phyloP scores from a whole-genome alignment of 73 alveolate genomes.

The Paramecium tetraurelia region DNA sequence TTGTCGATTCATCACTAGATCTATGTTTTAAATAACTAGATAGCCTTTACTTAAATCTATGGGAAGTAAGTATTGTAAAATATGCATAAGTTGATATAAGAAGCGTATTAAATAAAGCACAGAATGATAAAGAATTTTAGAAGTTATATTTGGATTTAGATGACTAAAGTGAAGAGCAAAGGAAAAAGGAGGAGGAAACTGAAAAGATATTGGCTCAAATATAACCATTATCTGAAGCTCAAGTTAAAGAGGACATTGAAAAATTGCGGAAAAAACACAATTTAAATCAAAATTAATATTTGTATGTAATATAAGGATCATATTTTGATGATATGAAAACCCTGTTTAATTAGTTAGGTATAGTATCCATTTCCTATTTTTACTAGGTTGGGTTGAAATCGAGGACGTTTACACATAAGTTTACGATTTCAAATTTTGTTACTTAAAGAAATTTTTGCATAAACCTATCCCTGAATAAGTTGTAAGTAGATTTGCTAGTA shows the following conservation, averaged over 20 bases:
- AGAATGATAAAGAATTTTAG: slow-evolving; percentile 23
- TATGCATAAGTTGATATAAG: slow-evolving; percentile 44
- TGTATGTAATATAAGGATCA: slow-evolving; percentile 29
- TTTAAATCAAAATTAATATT: slow-evolving; percentile 13
- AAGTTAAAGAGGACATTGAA: neutral
- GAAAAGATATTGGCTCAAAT: slow-evolving; percentile 3
- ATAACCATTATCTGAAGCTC: neutral
- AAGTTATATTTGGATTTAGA: slow-evolving; percentile 57
- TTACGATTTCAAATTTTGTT: slow-evolving; percentile 53
- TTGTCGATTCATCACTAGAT: neutral
- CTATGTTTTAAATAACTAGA: slow-evolving; percentile 24
- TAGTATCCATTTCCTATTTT: neutral
- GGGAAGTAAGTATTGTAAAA: neutral
- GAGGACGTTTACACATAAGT: slow-evolving; percentile 17
- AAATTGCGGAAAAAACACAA: slow-evolving; percentile 33
- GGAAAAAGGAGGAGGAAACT: slow-evolving; percentile 25
- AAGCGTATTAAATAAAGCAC: slow-evolving; percentile 16
- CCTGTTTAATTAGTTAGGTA: neutral
- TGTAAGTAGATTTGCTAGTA: slow-evolving; percentile 3
- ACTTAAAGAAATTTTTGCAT: slow-evolving; percentile 33
- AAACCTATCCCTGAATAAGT: slow-evolving; percentile 39
- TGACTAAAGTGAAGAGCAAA: slow-evolving; percentile 40
- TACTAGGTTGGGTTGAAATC: slow-evolving; percentile 57
- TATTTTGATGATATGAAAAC: neutral
- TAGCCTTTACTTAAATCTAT: neutral